Conservation (phyloP, 768 basidiomycete species). For the Imleria badia region DNA sequence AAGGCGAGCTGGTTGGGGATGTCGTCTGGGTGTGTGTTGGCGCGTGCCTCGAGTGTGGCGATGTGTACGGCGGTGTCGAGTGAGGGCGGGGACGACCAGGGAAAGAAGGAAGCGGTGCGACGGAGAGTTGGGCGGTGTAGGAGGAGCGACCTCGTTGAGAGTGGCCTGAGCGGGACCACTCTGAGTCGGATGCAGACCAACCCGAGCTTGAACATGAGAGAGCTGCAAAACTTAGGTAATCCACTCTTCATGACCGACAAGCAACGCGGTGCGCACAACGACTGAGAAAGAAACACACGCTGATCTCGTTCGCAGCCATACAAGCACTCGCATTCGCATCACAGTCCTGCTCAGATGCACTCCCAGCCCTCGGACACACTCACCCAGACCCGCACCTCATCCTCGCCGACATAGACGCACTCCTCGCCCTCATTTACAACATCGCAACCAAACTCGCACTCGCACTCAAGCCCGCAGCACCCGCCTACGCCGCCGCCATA, state of each 20-base stretch:
- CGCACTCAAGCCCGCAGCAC: constrained; percentile 56
- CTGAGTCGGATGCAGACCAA: not conserved
- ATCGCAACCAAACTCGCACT: constrained; percentile 62
- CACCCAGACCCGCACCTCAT: constrained; percentile 31
- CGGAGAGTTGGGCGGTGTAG: constrained; percentile 1
- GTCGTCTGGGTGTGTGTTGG: constrained; percentile 71
- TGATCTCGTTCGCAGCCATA: constrained; percentile 7
- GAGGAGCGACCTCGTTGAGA: not conserved
- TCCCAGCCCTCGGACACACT: constrained; percentile 2
- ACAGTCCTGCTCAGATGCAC: constrained; percentile 22
- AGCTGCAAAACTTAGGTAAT: too few species aligned
- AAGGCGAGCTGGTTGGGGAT: constrained; percentile 67
- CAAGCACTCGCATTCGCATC: constrained; percentile 11
- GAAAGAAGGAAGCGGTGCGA: constrained; percentile 29
- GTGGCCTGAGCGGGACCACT: not conserved
- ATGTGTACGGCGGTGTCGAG: constrained; percentile 69
- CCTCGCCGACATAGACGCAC: constrained; percentile 53
- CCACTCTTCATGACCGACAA: too few species aligned
- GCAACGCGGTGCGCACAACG: too few species aligned
- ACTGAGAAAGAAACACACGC: not conserved
- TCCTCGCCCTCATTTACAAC: constrained; percentile 57
- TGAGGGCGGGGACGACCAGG: constrained; percentile 38
- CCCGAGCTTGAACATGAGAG: constrained; percentile 5
- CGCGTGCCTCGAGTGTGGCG: constrained; percentile 73
- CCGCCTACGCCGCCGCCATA: constrained; percentile 50